phyloP scores from a whole-genome alignment of 352 stramenopile species.

The Globisporangium solare region DNA sequence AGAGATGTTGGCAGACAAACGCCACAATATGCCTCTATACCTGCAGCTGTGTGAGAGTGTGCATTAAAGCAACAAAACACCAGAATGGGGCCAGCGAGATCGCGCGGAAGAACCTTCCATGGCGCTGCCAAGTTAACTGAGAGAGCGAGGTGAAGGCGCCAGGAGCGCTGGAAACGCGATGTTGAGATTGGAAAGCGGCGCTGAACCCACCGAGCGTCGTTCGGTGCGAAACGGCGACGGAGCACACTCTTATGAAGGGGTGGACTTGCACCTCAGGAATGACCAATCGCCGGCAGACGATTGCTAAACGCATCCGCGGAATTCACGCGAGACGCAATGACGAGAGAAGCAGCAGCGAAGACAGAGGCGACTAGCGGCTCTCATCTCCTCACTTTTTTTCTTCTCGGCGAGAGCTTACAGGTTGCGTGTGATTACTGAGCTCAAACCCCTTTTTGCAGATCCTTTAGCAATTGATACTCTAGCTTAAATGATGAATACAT shows the following conservation, averaged over 20 bases:
- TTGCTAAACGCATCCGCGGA: not conserved
- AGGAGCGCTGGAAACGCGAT: not conserved
- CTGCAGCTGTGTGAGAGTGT: no score
- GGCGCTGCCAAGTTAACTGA: not conserved
- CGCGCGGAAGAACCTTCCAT: not conserved
- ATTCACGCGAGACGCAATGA: not conserved
- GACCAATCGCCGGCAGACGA: not conserved
- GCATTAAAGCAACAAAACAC: not conserved
- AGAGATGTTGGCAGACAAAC: no score
- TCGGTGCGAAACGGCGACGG: not conserved
- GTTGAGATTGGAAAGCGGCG: not conserved
- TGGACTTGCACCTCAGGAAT: not conserved
- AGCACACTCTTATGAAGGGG: not conserved
- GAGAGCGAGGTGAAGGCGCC: not conserved
- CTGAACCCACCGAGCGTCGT: no score
- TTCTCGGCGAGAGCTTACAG: not conserved
- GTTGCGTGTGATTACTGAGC: no score
- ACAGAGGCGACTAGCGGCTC: not conserved
- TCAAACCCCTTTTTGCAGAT: no score
- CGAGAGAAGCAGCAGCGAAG: not conserved
- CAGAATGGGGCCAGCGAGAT: not conserved
- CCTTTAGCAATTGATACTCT: no score
- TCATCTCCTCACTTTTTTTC: slow-evolving; percentile 1
- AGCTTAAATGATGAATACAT: not conserved
- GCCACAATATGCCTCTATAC: slow-evolving; percentile 16